Evolutionary conservation across 2,329 filamentous ascomycete species (phyloP).

Genomic region (Xylariomycetidae sp.): DNA sequence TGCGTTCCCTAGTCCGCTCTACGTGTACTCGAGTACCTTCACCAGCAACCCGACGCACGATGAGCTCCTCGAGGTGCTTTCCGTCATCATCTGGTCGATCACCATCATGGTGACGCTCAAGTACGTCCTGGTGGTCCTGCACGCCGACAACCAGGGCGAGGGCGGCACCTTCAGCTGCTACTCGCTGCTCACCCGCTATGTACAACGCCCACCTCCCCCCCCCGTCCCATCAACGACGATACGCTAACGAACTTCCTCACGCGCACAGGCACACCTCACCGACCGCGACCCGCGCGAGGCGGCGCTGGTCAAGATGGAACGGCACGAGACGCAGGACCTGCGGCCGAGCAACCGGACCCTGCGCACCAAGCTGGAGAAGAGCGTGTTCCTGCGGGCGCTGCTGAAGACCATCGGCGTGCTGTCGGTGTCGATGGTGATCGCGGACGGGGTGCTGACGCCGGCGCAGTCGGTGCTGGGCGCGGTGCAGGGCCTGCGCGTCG

Average conservation of each 20-base stretch:
- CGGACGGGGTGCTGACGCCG: slow-evolving; percentile 60
- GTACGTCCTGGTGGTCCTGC: slow-evolving; percentile 60
- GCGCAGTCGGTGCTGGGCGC: slow-evolving; percentile 66
- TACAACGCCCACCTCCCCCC: slow-evolving; percentile 18
- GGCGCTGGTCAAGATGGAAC: slow-evolving; percentile 52
- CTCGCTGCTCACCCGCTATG: slow-evolving; percentile 55
- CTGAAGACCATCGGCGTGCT: slow-evolving; percentile 59
- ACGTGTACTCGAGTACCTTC: slow-evolving; percentile 66
- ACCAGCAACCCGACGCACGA: slow-evolving; percentile 45
- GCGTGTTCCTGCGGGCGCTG: slow-evolving; percentile 40
- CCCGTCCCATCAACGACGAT: not conserved
- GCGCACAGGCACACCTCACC: slow-evolving; percentile 49
- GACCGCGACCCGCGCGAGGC: slow-evolving; percentile 51
- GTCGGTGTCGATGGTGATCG: slow-evolving; percentile 62
- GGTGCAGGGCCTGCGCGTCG: slow-evolving; percentile 58
- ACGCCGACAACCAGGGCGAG: slow-evolving; percentile 64
- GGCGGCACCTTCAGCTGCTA: slow-evolving; percentile 65
- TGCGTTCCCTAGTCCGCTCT: slow-evolving; percentile 55
- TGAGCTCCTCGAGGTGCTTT: slow-evolving; percentile 59
- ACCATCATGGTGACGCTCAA: slow-evolving; percentile 65
- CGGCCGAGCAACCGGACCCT: slow-evolving; percentile 36
- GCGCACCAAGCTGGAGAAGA: slow-evolving; percentile 44
- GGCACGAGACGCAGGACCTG: slow-evolving; percentile 52
- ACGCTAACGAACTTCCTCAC: slow-evolving; percentile 3
- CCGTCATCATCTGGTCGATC: slow-evolving; percentile 63